Base-by-base conservation (phyloP, 345 rosid species). In the Alliaria petiolata region DNA sequence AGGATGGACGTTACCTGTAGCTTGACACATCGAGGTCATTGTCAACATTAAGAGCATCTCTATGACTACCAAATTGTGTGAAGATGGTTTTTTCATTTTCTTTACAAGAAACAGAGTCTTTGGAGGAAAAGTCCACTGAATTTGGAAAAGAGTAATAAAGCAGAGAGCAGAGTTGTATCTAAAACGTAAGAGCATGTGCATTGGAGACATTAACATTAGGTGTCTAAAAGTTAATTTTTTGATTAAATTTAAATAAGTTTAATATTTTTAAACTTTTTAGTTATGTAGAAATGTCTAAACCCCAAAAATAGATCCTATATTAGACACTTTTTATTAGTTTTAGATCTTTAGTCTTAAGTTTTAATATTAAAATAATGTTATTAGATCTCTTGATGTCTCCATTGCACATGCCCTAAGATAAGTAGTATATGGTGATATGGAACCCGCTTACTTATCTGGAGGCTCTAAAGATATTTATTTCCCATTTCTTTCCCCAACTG, bases 1-100 rank as follows among this genome's bases (percentile, higher is more conserved):
- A 52, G 98, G 96, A 78, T 87, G 81, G 71, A 86, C 87, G 56
- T 62, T 69, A 76, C 74, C 56, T 22, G 54, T 30, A 51, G 78
- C 72, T 77, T 77, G 85, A 72, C 72, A 81, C 62, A 69, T 31
- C 45, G 55, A 75, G 40, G 80, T 12, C 78, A 85, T 81, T 79
- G 76, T 68, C 2, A 63, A 63, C 50, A 61, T 44, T 19, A 62
- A 12, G 14, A 77, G 12, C 33, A 67, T 61, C 25, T 6, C 51
- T 68, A 45, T 52, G 17, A 50, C 8, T 43, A 42, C 3, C 28
- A 52, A 35, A 75, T 9, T 8, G 16, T 7, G 54, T 43, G 26
- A 33, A 61, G 57, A 35, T 43, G 39, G 20, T 36, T 17, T 42
- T 19, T 34, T 67, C 70, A 61, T 57, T 36, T 67, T 67, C 5